Evolutionary conservation across 192 early-diverging fungal genomes (phyloP).

Genomic region (Coemansia sp.): DNA sequence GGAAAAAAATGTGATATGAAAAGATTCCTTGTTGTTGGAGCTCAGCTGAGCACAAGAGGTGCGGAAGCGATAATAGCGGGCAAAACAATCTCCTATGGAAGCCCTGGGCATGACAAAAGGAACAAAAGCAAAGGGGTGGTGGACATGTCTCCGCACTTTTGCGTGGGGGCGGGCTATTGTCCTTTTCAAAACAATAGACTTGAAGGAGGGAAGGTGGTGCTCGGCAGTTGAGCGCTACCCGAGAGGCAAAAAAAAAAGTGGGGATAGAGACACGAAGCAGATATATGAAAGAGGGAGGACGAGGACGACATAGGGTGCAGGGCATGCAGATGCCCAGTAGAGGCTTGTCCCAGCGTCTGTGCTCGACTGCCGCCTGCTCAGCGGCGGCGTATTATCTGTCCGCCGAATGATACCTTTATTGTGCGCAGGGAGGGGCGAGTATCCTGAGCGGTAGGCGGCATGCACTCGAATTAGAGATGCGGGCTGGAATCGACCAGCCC

Average conservation of each 20-base stretch:
- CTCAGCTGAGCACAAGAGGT: constrained; percentile 1
- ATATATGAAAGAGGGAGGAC: not conserved
- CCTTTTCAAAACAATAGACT: not conserved
- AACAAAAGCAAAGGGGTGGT: not conserved
- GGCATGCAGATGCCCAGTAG: not conserved
- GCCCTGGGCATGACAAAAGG: not conserved
- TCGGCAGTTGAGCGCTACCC: constrained; percentile 1
- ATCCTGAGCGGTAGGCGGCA: constrained; percentile 5
- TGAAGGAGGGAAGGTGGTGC: constrained; percentile 2
- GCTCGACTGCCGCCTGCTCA: not conserved
- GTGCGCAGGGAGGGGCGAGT: not conserved
- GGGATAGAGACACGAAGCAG: constrained; percentile 1
- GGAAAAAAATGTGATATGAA: constrained; percentile 1
- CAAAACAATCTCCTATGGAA: not conserved
- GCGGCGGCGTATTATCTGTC: not conserved
- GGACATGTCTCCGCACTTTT: constrained; percentile 3
- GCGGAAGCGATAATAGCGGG: constrained; percentile 2
- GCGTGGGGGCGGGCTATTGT: not conserved
- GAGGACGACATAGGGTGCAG: not conserved
- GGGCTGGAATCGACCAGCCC: not conserved
- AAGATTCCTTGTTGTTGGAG: not conserved
- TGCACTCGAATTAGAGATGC: constrained; percentile 8
- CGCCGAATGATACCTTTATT: not conserved
- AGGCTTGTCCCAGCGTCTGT: constrained; percentile 4
- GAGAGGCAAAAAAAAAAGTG: not conserved